A percentile compares a stretch with the other conserved stretches of the same genome.
Conservation (phyloP, 169 alveolate species). For the Eimeria brunetti region DNA sequence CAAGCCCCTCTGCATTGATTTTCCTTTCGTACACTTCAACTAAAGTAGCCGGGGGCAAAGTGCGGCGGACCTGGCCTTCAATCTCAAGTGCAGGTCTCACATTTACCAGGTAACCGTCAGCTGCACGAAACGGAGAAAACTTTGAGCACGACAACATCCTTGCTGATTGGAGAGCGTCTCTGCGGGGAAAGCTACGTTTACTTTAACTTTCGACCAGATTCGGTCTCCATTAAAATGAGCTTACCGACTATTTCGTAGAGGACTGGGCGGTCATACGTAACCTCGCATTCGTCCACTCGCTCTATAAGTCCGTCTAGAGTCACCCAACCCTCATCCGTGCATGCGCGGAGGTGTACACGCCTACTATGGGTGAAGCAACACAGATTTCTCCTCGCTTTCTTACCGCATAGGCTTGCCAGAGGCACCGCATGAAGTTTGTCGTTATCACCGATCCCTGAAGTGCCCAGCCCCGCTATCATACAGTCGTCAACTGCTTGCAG, state of each 20-base stretch:
- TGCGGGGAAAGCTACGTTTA: neutral
- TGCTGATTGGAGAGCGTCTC: neutral
- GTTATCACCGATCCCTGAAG: conserved; percentile 1
- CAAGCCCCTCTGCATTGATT: conserved; percentile 73
- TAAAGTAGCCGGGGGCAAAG: conserved; percentile 77
- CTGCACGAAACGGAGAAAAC: conserved; percentile 2
- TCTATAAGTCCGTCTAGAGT: conserved; percentile 48
- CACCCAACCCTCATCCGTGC: conserved; percentile 77
- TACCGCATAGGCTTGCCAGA: neutral
- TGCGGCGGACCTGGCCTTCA: conserved; percentile 78
- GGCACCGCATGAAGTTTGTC: conserved; percentile 17
- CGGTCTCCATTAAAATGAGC: neutral
- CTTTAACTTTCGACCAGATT: no score
- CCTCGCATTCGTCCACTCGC: conserved; percentile 76
- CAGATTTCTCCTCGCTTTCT: neutral
- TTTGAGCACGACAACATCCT: neutral
- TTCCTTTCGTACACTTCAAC: conserved; percentile 79
- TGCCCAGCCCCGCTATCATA: conserved; percentile 46
- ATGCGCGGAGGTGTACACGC: conserved; percentile 53
- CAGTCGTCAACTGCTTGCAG: conserved; percentile 25
- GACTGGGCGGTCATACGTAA: conserved; percentile 20
- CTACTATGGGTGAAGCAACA: conserved; percentile 1
- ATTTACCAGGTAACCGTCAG: conserved; percentile 74
- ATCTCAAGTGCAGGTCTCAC: conserved; percentile 74
- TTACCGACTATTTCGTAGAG: conserved; percentile 73